Conservation (phyloP, 164 flowering plant genomes). For the Pachysandra terminalis region DNA sequence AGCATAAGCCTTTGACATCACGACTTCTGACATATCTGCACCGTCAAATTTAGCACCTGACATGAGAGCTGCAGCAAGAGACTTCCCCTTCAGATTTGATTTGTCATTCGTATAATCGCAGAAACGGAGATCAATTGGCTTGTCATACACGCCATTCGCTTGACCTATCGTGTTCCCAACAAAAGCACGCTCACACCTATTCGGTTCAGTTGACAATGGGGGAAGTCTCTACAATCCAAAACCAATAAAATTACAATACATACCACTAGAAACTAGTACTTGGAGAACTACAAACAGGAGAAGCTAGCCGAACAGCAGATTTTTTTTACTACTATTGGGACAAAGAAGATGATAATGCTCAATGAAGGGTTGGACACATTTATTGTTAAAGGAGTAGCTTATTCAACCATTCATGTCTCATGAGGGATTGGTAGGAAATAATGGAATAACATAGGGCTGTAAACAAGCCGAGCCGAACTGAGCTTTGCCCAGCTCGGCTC, state of each 20-base stretch:
- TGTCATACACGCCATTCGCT: constrained; percentile 98
- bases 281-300: background rate
- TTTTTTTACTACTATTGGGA: no score
- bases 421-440: background rate
- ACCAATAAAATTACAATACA: constrained; percentile 1
- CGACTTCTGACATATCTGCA: constrained; percentile 94
- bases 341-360: background rate
- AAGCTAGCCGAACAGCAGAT: background rate
- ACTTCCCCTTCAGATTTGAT: constrained; percentile 83
- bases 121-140: constrained; percentile 86
- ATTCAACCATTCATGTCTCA: background rate
- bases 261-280: background rate
- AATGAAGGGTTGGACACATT: background rate
- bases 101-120: constrained; percentile 92
- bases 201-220: constrained; percentile 82
- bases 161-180: constrained; percentile 98
- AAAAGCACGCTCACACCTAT: constrained; percentile 84
- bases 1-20: constrained; percentile 99
- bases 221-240: constrained; percentile 64
- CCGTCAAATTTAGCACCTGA: constrained; percentile 97
- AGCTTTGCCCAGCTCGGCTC: no score
- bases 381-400: background rate
- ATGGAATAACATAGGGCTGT: background rate
- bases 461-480: no score
- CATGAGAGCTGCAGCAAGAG: constrained; percentile 94